Evolutionary conservation across 345 rosid species (phyloP), one percentile per base, ranked within the genome.

Genomic region (Pistacia vera): DNA sequence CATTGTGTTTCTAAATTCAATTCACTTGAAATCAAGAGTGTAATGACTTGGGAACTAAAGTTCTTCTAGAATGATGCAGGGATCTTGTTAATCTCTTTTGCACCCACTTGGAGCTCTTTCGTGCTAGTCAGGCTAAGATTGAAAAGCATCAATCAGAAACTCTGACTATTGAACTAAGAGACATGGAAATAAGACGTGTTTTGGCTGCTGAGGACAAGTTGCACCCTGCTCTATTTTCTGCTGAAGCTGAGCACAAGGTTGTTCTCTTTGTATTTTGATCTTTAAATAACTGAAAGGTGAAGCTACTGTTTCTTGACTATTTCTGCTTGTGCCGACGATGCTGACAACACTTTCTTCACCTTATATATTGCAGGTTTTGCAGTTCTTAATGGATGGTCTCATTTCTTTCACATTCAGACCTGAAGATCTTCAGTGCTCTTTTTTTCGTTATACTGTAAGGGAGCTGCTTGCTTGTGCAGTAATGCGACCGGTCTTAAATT

Each of bases 381-480:
- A 97, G 82, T 97, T 91, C 87, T 41, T 97, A 85, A 85, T 85
- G 96, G 90, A 90, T 80, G 88, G 97, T 79, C 90, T 97, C 66
- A 90, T 91, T 75, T 85, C 90, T 67, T 80, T 92, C 60, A 89
- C 95, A 77, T 92, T 94, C 85, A 91, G 90, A 82, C 83, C 90
- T 49, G 97, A 91, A 81, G 99, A 97, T 85, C 88, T 94, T 70
- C 92, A 87, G 66, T 97, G 98, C 79, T 80, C 89, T 78, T 88
- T 92, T 80, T 97, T 94, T 79, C 91, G 87, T 55, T 91, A 86
- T 81, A 77, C 88, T 65, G 95, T 66, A 28, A 90, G 98, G 84
- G 99, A 97, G 81, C 92, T 97, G 84, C 97, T 94, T 84, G 91
- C 98, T 55, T 94, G 97, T 87, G 92, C 97, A 38, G 97, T 97